Evolutionary conservation across 2,329 filamentous ascomycete genomes (phyloP).

Genomic region (Beauveria asiatica): DNA sequence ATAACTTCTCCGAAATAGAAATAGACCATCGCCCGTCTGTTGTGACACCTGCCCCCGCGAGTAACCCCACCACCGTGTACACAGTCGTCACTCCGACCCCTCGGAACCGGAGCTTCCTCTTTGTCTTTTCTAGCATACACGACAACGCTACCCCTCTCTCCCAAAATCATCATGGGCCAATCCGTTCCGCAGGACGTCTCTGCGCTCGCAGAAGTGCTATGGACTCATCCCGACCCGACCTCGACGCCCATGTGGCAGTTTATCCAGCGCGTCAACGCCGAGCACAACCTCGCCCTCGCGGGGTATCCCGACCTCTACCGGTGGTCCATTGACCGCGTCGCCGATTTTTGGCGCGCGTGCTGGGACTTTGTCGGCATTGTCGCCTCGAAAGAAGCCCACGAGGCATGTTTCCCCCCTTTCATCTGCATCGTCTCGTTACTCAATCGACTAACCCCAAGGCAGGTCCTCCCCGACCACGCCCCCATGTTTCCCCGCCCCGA

Average conservation of each 20-base stretch:
- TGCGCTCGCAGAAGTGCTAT: constrained; percentile 44
- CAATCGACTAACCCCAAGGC: constrained; percentile 2
- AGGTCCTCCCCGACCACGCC: constrained; percentile 60
- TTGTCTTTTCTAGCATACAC: neutral
- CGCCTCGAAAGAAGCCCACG: constrained; percentile 53
- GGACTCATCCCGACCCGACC: constrained; percentile 60
- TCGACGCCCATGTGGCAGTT: constrained; percentile 67
- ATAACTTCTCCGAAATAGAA: no score
- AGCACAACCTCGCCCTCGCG: constrained; percentile 52
- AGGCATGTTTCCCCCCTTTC: constrained; percentile 34
- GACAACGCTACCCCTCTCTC: neutral
- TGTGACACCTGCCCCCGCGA: no score
- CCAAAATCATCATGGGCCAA: constrained; percentile 9
- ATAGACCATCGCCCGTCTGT: no score
- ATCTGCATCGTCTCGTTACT: neutral
- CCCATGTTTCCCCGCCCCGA: constrained; percentile 78
- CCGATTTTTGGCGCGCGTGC: constrained; percentile 73
- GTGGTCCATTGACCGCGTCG: constrained; percentile 75
- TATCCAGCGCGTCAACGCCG: constrained; percentile 58
- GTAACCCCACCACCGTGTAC: neutral
- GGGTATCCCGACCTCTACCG: constrained; percentile 69
- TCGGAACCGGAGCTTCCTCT: neutral
- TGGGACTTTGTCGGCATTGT: constrained; percentile 77
- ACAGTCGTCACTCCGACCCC: neutral
- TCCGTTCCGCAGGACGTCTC: neutral